Evolutionary conservation across 208 protist species (phyloP), one percentile per base, ranked within the genome.

Genomic region (Tritrichomonas foetus): DNA sequence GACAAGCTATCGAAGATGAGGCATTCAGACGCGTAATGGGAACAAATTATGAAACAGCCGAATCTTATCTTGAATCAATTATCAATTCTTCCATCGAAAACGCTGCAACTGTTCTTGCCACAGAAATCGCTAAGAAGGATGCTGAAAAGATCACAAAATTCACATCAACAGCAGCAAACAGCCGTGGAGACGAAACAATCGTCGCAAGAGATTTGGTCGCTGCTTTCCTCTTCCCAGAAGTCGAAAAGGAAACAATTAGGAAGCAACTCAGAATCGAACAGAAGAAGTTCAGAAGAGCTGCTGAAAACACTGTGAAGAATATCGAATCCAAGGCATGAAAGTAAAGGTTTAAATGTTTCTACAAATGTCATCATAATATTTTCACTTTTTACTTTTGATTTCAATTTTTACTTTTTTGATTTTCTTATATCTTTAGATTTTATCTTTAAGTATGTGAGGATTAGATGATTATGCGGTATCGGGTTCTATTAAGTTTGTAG

Each of bases 111-210:
- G 41, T 47, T 5, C 20, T 89, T 8, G 78, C 78, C 0, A 89
- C 41, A 61, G 47, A 44, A 13, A 89, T 47, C 33, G 78, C 78
- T 14, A 89, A 57, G 78, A 89, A 49, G 57, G 78, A 89, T 57
- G 78, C 78, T 1, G 78, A 89, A 47, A 89, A 89, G n/a, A 89
- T 89, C 47, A 89, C 78, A 89, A 89, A 89, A 5, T 89, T 61
- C 78, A 89, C 78, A 16, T 53, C 78, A 11, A 89, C 78, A 41
- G 78, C 78, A 39, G 78, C 78, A 5, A 89, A 89, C 30, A 53
- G 41, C 16, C 47, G 39, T 50, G 47, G 47, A 16, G 78, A 89
- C 57, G 16, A 44, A 14, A 47, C 78, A 44, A 89, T 89, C 41
- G 78, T 89, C 27, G 78, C 78, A n/a, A 5, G 78, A 0, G 78